A percentile compares a stretch with the other conserved stretches of the same genome.
Evolutionary conservation across 192 early-diverging fungal genomes (phyloP).

Genomic region (Entomortierella chlamydospora): DNA sequence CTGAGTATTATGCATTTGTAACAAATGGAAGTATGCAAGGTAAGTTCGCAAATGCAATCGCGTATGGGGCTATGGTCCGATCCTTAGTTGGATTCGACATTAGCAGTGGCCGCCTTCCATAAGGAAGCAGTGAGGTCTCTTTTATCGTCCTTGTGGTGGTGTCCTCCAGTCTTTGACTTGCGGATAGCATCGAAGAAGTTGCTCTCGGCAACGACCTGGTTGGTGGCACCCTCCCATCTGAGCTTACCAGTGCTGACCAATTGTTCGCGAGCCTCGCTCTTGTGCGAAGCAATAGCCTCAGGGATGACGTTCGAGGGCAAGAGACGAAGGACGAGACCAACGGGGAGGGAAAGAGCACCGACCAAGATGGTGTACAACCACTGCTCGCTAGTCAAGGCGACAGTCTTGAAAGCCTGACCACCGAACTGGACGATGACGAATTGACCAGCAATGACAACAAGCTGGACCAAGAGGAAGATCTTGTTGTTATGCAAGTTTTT

Average conservation of each 20-base stretch:
- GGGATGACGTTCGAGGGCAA: constrained; percentile 74
- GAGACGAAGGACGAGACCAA: constrained; percentile 84
- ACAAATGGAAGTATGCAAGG: no score
- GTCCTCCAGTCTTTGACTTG: constrained; percentile 41
- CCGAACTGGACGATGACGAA: constrained; percentile 89
- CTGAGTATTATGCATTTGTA: no score
- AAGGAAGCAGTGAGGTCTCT: constrained; percentile 34
- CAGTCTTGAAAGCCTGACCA: constrained; percentile 89
- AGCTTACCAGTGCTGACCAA: constrained; percentile 33
- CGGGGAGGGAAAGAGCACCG: constrained; percentile 83
- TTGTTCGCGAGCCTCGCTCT: constrained; percentile 47
- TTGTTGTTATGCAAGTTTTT: constrained; percentile 83
- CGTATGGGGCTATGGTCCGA: no score
- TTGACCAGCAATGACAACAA: constrained; percentile 80
- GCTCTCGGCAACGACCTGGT: constrained; percentile 53
- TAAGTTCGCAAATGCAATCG: no score
- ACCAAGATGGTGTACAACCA: constrained; percentile 87
- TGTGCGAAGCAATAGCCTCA: constrained; percentile 41
- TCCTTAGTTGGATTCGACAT: not conserved
- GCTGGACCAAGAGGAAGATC: constrained; percentile 83
- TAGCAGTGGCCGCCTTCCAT: constrained; percentile 13
- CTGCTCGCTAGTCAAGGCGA: constrained; percentile 69
- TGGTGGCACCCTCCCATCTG: constrained; percentile 58
- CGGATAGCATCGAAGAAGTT: constrained; percentile 66
- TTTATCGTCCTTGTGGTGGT: not conserved